Evolutionary conservation across 371 early-diverging fungal genomes (phyloP), one percentile per base, ranked within the genome.

Genomic region (Smittium mucronatum): DNA sequence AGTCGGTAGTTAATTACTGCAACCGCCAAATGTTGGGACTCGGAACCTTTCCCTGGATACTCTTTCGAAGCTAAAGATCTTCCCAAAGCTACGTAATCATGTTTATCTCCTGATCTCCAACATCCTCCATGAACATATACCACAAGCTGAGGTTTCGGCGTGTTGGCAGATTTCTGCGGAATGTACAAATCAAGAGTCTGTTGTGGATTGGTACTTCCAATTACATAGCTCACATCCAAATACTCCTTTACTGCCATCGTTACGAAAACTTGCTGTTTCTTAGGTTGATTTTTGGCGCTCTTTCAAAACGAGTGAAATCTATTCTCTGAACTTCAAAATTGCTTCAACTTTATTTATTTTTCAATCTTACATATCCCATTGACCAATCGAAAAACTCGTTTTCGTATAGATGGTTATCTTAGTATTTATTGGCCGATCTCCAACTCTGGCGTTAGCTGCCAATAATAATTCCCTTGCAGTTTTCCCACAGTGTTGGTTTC

Each of bases 51-150:
- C 26, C 17, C 29, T 11, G 2, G 1, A 1, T 33, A 58, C 17
- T 28, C 36, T 21, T 58, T 58, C 5, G 26, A 8, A 26, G 47
- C 34, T 21, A 69, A 33, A n/a, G 16, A 2, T 5, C 30, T 64
- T 2, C 63, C 69, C 61, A 69, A 35, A 16, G 11, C 2, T 1
- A 61, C 69, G 58, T 63, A 69, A 34, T 69, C 69, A 11, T 5
- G 1, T 36, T 69, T 69, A 31, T 69, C 69, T 8, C 69, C 58
- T 36, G 69, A 58, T 57, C 69, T 32, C 69, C 69, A 69, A 25
- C 35, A 69, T 21, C 69, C 69, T 17, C 69, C 69, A 36, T 69
- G 69, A 58, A 69, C 36, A 29, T 69, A 69, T 26, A 69, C 61
- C 30, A 69, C 16, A 21, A 69, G 69, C 17, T 36, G 28, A 57